A percentile compares a stretch with the other conserved stretches of the same genome.
Evolutionary conservation across 2,329 filamentous ascomycete genomes (phyloP).

Genomic region (Colletotrichum tabaci): DNA sequence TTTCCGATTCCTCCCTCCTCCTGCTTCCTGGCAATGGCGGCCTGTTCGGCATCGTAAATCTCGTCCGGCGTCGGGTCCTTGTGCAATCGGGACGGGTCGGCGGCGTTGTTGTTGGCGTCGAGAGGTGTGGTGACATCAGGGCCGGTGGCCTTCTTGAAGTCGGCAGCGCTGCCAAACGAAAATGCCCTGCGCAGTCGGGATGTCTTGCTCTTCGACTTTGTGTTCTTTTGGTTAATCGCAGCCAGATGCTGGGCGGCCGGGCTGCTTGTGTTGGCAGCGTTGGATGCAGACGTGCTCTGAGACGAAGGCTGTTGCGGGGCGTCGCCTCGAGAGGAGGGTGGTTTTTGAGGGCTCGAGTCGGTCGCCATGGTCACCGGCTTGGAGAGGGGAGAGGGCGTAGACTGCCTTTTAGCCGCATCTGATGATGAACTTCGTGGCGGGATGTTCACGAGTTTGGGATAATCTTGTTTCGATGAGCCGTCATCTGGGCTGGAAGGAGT

Average conservation of each 20-base stretch:
- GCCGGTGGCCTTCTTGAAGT: constrained; percentile 82
- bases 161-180: constrained; percentile 95
- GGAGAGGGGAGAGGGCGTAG: constrained; percentile 81
- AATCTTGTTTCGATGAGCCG: constrained; percentile 65
- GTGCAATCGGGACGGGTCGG: constrained; percentile 68
- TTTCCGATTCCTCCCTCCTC: constrained; percentile 93
- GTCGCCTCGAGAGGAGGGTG: constrained; percentile 52
- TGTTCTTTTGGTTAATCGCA: constrained; percentile 87
- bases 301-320: constrained; percentile 52
- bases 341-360: constrained; percentile 63
- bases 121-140: constrained; percentile 46
- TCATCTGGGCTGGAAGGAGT: constrained; percentile 61
- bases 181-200: constrained; percentile 91
- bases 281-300: constrained; percentile 48
- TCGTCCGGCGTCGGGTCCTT: constrained; percentile 75
- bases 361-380: constrained; percentile 76
- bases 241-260: constrained; percentile 88
- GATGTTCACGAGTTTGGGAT: constrained; percentile 69
- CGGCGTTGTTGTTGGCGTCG: constrained; percentile 43
- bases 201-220: constrained; percentile 85
- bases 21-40: constrained; percentile 90
- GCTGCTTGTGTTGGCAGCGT: constrained; percentile 64
- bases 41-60: constrained; percentile 88
- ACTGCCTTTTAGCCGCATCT: constrained; percentile 76
- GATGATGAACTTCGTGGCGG: constrained; percentile 75